phyloP scores from a whole-genome alignment of 2,329 filamentous ascomycete genomes.

The Colletotrichum sp. region DNA sequence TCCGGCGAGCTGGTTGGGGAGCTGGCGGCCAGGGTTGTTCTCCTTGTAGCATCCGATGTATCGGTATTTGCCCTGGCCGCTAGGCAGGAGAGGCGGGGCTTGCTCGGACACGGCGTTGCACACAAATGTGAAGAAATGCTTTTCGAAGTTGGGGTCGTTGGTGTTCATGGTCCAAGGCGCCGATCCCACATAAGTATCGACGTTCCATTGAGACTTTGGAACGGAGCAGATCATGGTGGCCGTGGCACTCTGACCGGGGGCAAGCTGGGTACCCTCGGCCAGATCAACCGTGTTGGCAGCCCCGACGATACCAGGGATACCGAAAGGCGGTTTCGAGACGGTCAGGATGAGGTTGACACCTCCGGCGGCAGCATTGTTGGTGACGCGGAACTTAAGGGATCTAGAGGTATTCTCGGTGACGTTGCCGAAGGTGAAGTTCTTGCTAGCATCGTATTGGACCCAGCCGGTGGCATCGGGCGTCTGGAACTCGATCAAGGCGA shows the following conservation, averaged over 20 bases:
- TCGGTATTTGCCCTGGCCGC: conserved; percentile 52
- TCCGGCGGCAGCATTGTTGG: conserved; percentile 52
- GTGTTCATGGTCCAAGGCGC: conserved; percentile 63
- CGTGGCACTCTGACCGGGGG: conserved; percentile 53
- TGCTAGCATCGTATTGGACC: conserved; percentile 48
- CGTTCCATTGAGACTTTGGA: conserved; percentile 63
- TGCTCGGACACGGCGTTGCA: conserved; percentile 60
- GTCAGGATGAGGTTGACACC: conserved; percentile 57
- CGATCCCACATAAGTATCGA: conserved; percentile 50
- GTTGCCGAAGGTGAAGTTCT: conserved; percentile 59
- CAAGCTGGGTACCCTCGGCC: conserved; percentile 58
- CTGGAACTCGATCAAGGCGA: conserved; percentile 60
- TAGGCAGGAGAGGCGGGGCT: conserved; percentile 49
- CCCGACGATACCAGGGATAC: conserved; percentile 56
- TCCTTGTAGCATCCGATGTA: conserved; percentile 63
- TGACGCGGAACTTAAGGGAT: conserved; percentile 56
- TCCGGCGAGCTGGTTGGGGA: conserved; percentile 31
- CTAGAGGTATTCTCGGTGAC: conserved; percentile 56
- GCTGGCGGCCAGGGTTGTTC: conserved; percentile 59
- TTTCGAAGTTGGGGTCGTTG: conserved; percentile 56
- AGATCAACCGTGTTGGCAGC: conserved; percentile 62
- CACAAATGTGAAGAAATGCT: conserved; percentile 56
- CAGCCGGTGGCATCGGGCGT: conserved; percentile 54
- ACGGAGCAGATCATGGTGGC: conserved; percentile 60
- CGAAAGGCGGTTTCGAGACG: conserved; percentile 66